phyloP scores from a whole-genome alignment of 2,329 filamentous ascomycete genomes.

The Blastomyces percursus region DNA sequence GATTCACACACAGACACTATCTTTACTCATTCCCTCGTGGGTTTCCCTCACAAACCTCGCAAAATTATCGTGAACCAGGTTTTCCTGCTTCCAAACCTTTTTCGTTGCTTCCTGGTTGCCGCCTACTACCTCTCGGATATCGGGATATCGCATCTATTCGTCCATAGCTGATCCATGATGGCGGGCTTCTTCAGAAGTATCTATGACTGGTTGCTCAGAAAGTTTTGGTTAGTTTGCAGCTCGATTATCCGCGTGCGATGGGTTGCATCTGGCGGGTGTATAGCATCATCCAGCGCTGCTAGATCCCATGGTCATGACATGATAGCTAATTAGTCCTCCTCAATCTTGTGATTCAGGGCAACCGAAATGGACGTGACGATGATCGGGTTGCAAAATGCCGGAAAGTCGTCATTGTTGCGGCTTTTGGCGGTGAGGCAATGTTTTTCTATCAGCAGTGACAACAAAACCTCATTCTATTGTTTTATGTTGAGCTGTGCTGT shows the following conservation, averaged over 20 bases:
- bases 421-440: conserved; percentile 73
- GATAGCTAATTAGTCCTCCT: conserved; percentile 11
- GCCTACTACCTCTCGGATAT: neutral
- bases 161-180: conserved; percentile 47
- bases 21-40: neutral
- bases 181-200: conserved; percentile 84
- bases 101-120: neutral
- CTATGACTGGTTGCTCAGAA: conserved; percentile 96
- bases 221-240: conserved; percentile 68
- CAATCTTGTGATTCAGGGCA: conserved; percentile 50
- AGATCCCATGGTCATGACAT: neutral
- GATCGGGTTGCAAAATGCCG: conserved; percentile 95
- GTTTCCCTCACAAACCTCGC: neutral
- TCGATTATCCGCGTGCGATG: neutral
- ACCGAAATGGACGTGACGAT: conserved; percentile 99
- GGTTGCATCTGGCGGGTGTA: neutral
- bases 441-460: conserved; percentile 3
- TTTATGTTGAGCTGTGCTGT: neutral
- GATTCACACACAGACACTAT: neutral
- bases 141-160: neutral
- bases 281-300: neutral
- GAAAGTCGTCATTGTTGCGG: conserved; percentile 88
- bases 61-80: neutral
- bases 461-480: neutral
- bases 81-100: conserved; percentile 3